Evolutionary conservation across 306 rosid genomes (phyloP).

Genomic region (Begonia masoniana): DNA sequence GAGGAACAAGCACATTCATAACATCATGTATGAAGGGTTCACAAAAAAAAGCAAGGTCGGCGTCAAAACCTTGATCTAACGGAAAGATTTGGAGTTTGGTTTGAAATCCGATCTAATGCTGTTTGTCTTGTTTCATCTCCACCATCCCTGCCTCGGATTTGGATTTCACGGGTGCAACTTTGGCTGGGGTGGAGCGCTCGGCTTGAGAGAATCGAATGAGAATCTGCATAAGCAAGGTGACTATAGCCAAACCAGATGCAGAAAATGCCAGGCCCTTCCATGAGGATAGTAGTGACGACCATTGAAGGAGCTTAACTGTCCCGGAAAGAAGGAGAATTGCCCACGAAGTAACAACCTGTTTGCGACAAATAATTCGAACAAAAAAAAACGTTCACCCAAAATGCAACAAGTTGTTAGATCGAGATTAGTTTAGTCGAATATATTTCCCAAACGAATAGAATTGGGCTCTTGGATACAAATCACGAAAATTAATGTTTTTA

Average conservation of each 20-base stretch:
- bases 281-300: conserved; percentile 62
- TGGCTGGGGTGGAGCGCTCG: conserved; percentile 71
- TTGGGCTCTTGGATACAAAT: too few species aligned
- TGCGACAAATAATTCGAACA: neutral
- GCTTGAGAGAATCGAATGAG: conserved; percentile 80
- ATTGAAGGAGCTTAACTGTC: conserved; percentile 43
- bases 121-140: neutral
- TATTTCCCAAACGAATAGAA: too few species aligned
- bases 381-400: neutral
- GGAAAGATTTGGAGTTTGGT: neutral
- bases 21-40: neutral
- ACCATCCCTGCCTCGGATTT: neutral
- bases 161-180: conserved; percentile 33
- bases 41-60: neutral
- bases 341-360: conserved; percentile 75
- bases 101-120: neutral
- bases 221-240: conserved; percentile 71
- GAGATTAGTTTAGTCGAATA: too few species aligned
- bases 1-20: neutral
- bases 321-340: conserved; percentile 44
- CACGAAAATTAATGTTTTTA: too few species aligned
- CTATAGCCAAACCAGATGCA: conserved; percentile 32
- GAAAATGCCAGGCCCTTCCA: conserved; percentile 81
- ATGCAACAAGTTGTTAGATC: neutral
- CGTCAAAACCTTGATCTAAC: neutral